Evolutionary conservation across 1,284 basidiomycete species (phyloP), one percentile per base, ranked within the genome.

Genomic region (Malassezia restricta): DNA sequence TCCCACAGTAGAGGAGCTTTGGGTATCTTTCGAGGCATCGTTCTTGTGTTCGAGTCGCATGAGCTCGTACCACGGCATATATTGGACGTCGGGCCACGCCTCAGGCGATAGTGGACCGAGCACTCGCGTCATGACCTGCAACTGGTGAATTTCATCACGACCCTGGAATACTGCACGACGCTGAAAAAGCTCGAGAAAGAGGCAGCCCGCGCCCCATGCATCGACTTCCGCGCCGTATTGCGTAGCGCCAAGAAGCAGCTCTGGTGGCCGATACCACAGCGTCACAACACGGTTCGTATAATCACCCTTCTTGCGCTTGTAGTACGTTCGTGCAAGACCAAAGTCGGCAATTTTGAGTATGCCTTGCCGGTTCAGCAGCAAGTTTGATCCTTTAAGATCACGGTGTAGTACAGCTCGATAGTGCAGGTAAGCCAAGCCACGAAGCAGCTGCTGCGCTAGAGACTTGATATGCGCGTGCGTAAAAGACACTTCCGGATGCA

Each of bases 251-350:
- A 98, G 83, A 37, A 99, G 76, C 43, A 99, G 78, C 74, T 99
- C 95, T 3, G 92, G 94, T 5, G 89, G 87, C 41, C 94, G 82
- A 75, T 99, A 99, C 95, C 95, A 99, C 41, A 96, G 80, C 11
- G 94, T 99, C 62, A 99, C 96, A 40, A 99, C 94, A 30, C 94
- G 82, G 75, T 99, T 98, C 30, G 94, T 99, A 72, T 99, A 98
- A 73, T 99, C 94, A 55, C 83, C 85, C 48, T 80, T 79, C 48
- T 87, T 78, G 11, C 86, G 82, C 74, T 94, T 94, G 74, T 88
- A 84, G 75, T 95, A 99, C 66, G 91, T 87, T 45, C 94, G 80
- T 7, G 94, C 94, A n/a, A 99, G 79, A 20, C 95, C 95, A 74
- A 99, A 99, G 75, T 99, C 94, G 11, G 82, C 94, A 11, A 99